Evolutionary conservation across 2,329 filamentous ascomycete species (phyloP), one percentile per base, ranked within the genome.

Genomic region (Aspergillus neoniger): DNA sequence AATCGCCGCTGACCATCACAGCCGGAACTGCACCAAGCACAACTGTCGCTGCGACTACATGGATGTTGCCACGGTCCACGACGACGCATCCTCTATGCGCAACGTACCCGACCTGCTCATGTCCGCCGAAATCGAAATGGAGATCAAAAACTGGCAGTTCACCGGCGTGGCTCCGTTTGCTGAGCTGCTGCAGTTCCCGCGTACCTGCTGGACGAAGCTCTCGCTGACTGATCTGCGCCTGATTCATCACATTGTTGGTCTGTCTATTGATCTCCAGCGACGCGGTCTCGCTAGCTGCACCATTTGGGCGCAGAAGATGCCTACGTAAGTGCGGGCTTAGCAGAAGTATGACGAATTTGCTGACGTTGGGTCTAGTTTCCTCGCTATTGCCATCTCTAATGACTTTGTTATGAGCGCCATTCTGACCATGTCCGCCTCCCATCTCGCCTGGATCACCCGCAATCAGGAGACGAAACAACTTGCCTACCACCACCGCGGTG

Each of bases 41-140:
- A 96, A 97, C 81, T 95, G 96, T 71, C 91, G 93, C 72, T 99
- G 95, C 79, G 95, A 96, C 70, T 99, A 98, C 82, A 96, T 96
- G 84, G 93, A 98, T 74, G 88, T 88, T 72, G 86, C 90, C 52
- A 83, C 86, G 49, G 83, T 88, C 63, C 78, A 71, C 51, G 83
- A 85, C 65, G 83, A 83, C 64, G 80, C 78, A 59, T 75, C 79
- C 55, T 77, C 77, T 61, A 79, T 82, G 63, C 81, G 82, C 49
- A 82, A 83, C 64, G 79, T 82, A 63, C 81, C 85, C 19, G 83
- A 87, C 67, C 85, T 98, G 57, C 86, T 95, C 75, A 96, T 93
- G 88, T 93, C 90, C 44, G 89, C 91, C 15, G 89, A 94, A 70
- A 91, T 95, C 67, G 91, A 96, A 78, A 85, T 85, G 55, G 87